A percentile compares a stretch with the other conserved stretches of the same genome.
Evolutionary conservation across 208 protist genomes (phyloP).

Genomic region (Balamuthia mandrillaris): DNA sequence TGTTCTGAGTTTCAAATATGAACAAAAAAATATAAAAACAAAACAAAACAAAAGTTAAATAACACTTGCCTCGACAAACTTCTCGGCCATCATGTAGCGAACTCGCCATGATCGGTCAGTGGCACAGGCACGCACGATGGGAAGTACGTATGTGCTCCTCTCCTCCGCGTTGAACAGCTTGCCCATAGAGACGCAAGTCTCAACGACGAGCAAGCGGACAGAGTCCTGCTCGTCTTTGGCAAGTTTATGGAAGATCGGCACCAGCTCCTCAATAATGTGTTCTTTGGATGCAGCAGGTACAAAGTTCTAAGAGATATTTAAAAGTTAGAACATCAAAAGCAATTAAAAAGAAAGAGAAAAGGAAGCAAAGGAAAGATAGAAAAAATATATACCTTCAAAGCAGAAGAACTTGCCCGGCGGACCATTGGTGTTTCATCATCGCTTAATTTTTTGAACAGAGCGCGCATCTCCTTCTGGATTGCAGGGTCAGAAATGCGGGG

Average conservation of each 20-base stretch:
- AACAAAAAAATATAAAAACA: not conserved
- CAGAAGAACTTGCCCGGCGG: slow-evolving; percentile 84
- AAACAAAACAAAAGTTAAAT: not conserved
- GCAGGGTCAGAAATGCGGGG: slow-evolving; percentile 15
- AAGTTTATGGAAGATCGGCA: slow-evolving; percentile 84
- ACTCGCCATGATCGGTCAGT: slow-evolving; percentile 94
- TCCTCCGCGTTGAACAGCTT: slow-evolving; percentile 79
- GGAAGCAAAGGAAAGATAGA: not conserved
- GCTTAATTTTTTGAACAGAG: slow-evolving; percentile 82
- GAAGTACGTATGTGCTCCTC: slow-evolving; percentile 75
- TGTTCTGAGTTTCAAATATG: not conserved
- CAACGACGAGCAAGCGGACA: slow-evolving; percentile 91
- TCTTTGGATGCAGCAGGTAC: slow-evolving; percentile 55
- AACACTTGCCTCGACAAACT: too few species aligned
- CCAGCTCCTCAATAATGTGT: slow-evolving; percentile 74
- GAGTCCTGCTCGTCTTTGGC: slow-evolving; percentile 91
- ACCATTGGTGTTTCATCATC: slow-evolving; percentile 96
- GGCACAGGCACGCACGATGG: slow-evolving; percentile 72
- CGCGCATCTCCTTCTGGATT: too few species aligned
- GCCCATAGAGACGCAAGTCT: slow-evolving; percentile 83
- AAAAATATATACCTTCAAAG: slow-evolving; percentile 6
- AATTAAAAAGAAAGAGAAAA: not conserved
- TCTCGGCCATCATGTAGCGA: slow-evolving; percentile 94
- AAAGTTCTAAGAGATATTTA: slow-evolving; percentile 22
- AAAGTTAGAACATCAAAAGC: not conserved